Percentiles rank a stretch among this genome's conserved stretches.
Conservation (phyloP, 2,329 filamentous ascomycete species). For the Penicillium concentricum region DNA sequence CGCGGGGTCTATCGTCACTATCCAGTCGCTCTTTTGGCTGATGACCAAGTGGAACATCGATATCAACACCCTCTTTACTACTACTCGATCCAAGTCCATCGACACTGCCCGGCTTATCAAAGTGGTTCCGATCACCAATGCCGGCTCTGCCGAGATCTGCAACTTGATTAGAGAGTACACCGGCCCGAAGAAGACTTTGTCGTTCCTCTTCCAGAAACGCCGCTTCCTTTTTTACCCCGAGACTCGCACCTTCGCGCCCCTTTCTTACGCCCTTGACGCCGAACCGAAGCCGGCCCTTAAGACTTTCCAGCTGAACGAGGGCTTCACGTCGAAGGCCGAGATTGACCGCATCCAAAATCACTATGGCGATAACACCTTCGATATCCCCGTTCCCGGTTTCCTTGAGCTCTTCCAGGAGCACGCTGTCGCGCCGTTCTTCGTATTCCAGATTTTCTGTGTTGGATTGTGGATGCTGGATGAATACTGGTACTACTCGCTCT, state of each 20-base stretch:
- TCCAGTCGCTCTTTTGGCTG: constrained; percentile 87
- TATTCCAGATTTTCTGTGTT: constrained; percentile 98
- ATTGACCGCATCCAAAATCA: constrained; percentile 80
- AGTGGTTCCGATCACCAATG: constrained; percentile 84
- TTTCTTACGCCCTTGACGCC: constrained; percentile 78
- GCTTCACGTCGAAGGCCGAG: constrained; percentile 71
- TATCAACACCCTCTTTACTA: constrained; percentile 76
- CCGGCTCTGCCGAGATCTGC: constrained; percentile 86
- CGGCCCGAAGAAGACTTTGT: constrained; percentile 72
- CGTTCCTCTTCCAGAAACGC: constrained; percentile 97
- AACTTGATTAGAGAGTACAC: constrained; percentile 71
- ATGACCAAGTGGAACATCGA: constrained; percentile 98
- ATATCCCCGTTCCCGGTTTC: constrained; percentile 95
- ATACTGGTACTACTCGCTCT: constrained; percentile 99
- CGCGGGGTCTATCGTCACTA: constrained; percentile 80
- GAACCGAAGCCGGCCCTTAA: constrained; percentile 79
- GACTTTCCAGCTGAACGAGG: constrained; percentile 75
- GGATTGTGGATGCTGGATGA: constrained; percentile 98
- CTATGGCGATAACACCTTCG: constrained; percentile 94
- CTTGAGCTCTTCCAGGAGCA: constrained; percentile 97
- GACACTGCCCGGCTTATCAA: constrained; percentile 83
- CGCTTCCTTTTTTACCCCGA: constrained; percentile 81
- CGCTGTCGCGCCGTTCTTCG: constrained; percentile 97
- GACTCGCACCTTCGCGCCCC: constrained; percentile 72
- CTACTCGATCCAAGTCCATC: constrained; percentile 67